Conservation (phyloP, 495 filamentous ascomycete species). For the Apiosordaria backusii region DNA sequence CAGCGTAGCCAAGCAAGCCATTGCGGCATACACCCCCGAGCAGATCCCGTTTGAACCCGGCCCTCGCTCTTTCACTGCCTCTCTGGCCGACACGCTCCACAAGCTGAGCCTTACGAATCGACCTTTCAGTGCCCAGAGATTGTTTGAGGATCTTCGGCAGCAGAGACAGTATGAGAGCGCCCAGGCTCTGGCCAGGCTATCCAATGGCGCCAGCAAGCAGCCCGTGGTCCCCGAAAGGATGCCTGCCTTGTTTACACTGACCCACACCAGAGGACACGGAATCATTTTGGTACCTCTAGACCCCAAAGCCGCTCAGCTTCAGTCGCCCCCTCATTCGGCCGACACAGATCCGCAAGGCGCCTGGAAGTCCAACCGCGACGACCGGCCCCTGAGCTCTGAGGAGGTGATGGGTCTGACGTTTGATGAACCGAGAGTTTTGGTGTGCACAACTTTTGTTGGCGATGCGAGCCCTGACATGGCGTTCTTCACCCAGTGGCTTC, state of each 20-base stretch:
- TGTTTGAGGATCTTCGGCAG: slow-evolving; percentile 48
- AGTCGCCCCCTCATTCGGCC: slow-evolving; percentile 39
- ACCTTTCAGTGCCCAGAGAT: slow-evolving; percentile 46
- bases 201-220: slow-evolving; percentile 44
- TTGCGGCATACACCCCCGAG: slow-evolving; percentile 51
- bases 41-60: slow-evolving; percentile 42
- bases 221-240: slow-evolving; percentile 35
- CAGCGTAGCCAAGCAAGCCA: slow-evolving; percentile 52
- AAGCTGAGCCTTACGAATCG: slow-evolving; percentile 42
- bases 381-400: slow-evolving; percentile 37
- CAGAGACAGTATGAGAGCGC: slow-evolving; percentile 41
- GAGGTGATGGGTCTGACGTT: slow-evolving; percentile 48
- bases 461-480: slow-evolving; percentile 56
- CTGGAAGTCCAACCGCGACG: slow-evolving; percentile 33
- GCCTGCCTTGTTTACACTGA: slow-evolving; percentile 48
- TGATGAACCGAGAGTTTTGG: slow-evolving; percentile 50
- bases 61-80: slow-evolving; percentile 50
- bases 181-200: slow-evolving; percentile 34
- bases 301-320: slow-evolving; percentile 32
- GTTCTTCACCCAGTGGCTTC: slow-evolving; percentile 56
- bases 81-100: slow-evolving; percentile 45
- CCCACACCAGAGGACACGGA: slow-evolving; percentile 45
- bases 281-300: slow-evolving; percentile 45
- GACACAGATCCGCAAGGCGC: slow-evolving; percentile 35
- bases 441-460: slow-evolving; percentile 55